Percentiles rank a stretch among this genome's conserved stretches.
phyloP scores from a whole-genome alignment of 352 stramenopile genomes.

The Pythium sukuiense region DNA sequence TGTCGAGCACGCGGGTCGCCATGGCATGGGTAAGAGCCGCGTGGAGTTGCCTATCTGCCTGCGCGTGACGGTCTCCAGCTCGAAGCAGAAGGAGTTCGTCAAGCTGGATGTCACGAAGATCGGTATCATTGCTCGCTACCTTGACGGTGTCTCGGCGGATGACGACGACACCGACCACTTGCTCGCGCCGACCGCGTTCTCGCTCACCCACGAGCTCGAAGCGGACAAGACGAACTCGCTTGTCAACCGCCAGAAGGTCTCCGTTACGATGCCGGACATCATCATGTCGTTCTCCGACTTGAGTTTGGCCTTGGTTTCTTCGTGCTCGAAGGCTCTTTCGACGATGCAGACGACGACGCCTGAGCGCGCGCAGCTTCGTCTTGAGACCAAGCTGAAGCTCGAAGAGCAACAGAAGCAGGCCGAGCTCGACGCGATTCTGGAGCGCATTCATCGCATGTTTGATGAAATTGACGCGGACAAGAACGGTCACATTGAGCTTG shows the following conservation, averaged over 20 bases:
- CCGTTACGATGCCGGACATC: constrained; percentile 32
- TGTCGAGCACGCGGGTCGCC: constrained; percentile 7
- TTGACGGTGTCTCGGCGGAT: constrained; percentile 15
- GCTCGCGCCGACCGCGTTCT: constrained; percentile 26
- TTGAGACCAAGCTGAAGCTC: constrained; percentile 31
- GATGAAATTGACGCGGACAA: constrained; percentile 41
- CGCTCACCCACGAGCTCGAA: constrained; percentile 23
- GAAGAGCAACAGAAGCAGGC: constrained; percentile 27
- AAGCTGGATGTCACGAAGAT: constrained; percentile 26
- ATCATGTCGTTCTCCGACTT: constrained; percentile 42
- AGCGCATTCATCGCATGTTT: constrained; percentile 36
- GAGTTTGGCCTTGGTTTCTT: constrained; percentile 38
- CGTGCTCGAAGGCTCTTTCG: constrained; percentile 29
- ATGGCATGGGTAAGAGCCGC: constrained; percentile 30
- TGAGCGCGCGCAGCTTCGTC: constrained; percentile 34
- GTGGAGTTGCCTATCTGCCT: constrained; percentile 25
- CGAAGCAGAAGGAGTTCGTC: constrained; percentile 27
- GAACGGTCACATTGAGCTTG: constrained; percentile 39
- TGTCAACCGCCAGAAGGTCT: constrained; percentile 25
- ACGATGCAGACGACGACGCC: constrained; percentile 37
- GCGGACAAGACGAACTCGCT: constrained; percentile 18
- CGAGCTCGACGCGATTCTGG: constrained; percentile 32
- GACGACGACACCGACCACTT: constrained; percentile 29
- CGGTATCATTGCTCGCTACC: constrained; percentile 26
- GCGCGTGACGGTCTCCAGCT: constrained; percentile 17